Evolutionary conservation across 2,329 filamentous ascomycete species (phyloP).

Genomic region (Cercospora canescens): DNA sequence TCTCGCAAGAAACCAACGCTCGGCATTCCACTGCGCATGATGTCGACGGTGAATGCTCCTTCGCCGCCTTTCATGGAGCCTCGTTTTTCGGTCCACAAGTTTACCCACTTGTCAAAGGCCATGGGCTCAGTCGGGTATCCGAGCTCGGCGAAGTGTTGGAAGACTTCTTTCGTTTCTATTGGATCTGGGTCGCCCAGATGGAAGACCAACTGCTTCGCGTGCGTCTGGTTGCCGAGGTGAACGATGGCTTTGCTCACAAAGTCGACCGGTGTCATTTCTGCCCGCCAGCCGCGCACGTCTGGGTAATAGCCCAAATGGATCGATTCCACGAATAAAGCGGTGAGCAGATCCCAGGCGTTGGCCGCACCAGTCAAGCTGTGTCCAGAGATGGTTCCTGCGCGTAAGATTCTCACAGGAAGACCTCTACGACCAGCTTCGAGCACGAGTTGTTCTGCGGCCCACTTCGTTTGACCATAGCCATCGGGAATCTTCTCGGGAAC

Average conservation of each 20-base stretch:
- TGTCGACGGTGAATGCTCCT: slow-evolving; percentile 74
- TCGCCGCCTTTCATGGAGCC: slow-evolving; percentile 65
- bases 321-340: slow-evolving; percentile 74
- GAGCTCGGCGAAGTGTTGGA: slow-evolving; percentile 63
- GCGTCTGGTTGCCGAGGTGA: slow-evolving; percentile 64
- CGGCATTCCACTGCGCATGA: slow-evolving; percentile 79
- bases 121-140: slow-evolving; percentile 70
- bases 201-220: slow-evolving; percentile 65
- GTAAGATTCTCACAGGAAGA: slow-evolving; percentile 69
- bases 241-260: slow-evolving; percentile 75
- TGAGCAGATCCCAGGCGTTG: slow-evolving; percentile 77
- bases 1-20: slow-evolving; percentile 68
- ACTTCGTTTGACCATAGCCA: slow-evolving; percentile 78
- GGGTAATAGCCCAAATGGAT: slow-evolving; percentile 70
- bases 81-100: slow-evolving; percentile 70
- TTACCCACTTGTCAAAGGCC: slow-evolving; percentile 72
- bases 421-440: slow-evolving; percentile 68
- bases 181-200: slow-evolving; percentile 74
- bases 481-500: slow-evolving; percentile 69
- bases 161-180: slow-evolving; percentile 65
- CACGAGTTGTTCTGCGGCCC: slow-evolving; percentile 76
- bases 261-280: slow-evolving; percentile 83
- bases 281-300: slow-evolving; percentile 71
- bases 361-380: slow-evolving; percentile 73
- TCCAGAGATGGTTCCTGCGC: slow-evolving; percentile 75